These are phyloP conservation scores for Amaranthus tricolor DNA, from an alignment of 179 eudicot genomes.

Conservation along the genomic window DNA sequence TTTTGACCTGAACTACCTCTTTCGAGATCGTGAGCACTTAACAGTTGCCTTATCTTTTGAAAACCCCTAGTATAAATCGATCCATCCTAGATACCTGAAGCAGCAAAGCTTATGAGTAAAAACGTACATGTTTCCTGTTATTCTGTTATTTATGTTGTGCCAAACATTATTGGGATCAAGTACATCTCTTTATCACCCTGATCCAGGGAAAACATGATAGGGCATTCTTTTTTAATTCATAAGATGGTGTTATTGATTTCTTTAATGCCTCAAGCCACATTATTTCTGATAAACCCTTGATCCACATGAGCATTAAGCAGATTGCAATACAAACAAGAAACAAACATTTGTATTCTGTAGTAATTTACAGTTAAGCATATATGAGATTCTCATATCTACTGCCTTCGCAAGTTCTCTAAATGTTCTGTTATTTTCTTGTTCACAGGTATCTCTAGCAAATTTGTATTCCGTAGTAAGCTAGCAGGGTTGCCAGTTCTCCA, in stretches of 20 bases:
- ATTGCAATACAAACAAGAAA: neutral
- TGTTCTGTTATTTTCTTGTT: conserved; percentile 11
- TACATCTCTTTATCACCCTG: no score
- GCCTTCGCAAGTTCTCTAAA: neutral
- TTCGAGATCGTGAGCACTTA: neutral
- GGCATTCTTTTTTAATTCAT: no score
- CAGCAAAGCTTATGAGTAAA: neutral
- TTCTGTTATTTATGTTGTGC: neutral
- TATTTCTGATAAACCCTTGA: neutral
- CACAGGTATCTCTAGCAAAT: conserved; percentile 22
- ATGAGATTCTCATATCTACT: neutral
- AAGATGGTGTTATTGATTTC: no score
- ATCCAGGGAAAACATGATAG: no score
- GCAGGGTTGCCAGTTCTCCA: neutral
- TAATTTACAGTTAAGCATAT: neutral
- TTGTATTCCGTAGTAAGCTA: neutral
- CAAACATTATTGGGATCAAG: no score
- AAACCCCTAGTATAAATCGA: neutral
- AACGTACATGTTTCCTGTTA: neutral
- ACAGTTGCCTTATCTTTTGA: neutral
- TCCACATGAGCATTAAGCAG: neutral
- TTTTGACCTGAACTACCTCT: neutral
- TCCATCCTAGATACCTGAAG: neutral
- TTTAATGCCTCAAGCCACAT: neutral
- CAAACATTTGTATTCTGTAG: neutral